Evolutionary conservation across 805 yeast species (phyloP), one percentile per base, ranked within the genome.

Genomic region (Saccharomycopsis lassenensis): DNA sequence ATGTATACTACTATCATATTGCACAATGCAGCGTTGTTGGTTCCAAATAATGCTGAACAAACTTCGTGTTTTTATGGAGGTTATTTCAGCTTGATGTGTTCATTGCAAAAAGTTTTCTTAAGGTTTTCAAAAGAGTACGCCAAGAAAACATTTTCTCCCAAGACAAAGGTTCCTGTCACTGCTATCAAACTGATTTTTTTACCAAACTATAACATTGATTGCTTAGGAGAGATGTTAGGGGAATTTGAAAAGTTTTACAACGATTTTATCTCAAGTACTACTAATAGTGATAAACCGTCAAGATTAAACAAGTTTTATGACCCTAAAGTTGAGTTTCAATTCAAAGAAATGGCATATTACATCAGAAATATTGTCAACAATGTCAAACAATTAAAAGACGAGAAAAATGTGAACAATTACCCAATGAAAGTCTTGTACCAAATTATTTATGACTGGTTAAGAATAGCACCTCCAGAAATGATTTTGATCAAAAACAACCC

Each of bases 51-150:
- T 29, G 31, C 31, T 11, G 7, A 10, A 8, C 21, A 29, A 14
- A 29, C 31, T 6, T 29, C 31, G 11, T 29, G 31, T 29, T 29
- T 29, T 16, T 29, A 29, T 16, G 31, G 31, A 5, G 31, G 31
- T 11, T 12, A 7, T 12, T 29, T 29, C 21, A 29, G 31, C 18
- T 15, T 29, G 8, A 29, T 29, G 31, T 29, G 31, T 16, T 29
- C 31, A 14, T 29, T 29, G n/a, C 31, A 29, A n/a, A 12, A 29
- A 15, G 31, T 29, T 12, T 16, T 7, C n/a, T 16, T 12, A 7
- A 29, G n/a, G 18, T 29, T 29, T 16, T 10, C n/a, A 5, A 6
- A 29, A 7, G 20, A 29, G n/a, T 29, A 29, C n/a, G n/a, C 15
- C 15, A 12, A 29, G 21, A 29, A 16, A 12, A 12, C 21, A 8